Conservation (phyloP, 768 basidiomycete species). For the Cantharellus cinnabarinus region DNA sequence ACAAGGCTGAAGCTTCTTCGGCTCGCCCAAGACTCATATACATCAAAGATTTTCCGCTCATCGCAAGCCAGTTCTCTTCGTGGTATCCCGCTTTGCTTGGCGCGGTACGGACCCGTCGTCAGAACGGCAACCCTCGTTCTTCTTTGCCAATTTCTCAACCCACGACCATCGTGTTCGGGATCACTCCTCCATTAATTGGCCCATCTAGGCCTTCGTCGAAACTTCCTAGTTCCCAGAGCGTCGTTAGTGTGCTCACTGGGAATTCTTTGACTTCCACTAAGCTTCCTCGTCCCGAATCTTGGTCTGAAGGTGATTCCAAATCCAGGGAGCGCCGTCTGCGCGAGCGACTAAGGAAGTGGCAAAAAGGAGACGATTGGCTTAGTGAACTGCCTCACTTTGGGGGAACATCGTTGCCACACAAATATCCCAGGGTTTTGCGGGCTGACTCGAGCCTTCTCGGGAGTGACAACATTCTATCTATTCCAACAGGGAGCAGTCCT, state of each 20-base stretch:
- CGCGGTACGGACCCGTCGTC: constrained; percentile 57
- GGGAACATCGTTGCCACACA: neutral
- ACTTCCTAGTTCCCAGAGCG: neutral
- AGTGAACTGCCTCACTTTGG: constrained; percentile 43
- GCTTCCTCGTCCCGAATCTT: neutral
- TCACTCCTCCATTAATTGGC: constrained; percentile 29
- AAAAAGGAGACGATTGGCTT: constrained; percentile 36
- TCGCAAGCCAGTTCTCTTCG: constrained; percentile 44
- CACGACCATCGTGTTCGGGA: constrained; percentile 72
- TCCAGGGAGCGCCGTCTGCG: constrained; percentile 54
- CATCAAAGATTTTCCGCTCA: constrained; percentile 59
- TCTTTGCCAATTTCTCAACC: constrained; percentile 44
- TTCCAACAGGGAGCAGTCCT: neutral
- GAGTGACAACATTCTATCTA: neutral
- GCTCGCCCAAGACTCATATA: constrained; percentile 51
- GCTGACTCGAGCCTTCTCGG: neutral
- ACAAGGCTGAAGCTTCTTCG: neutral
- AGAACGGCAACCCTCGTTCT: constrained; percentile 38
- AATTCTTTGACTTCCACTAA: neutral
- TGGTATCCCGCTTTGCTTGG: constrained; percentile 72
- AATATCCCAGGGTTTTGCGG: neutral
- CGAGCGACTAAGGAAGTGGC: constrained; percentile 56
- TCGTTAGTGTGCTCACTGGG: constrained; percentile 6
- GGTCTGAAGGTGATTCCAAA: constrained; percentile 34
- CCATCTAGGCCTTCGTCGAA: neutral